Evolutionary conservation across 495 filamentous ascomycete species (phyloP).

Genomic region (Penicillium odoratum): DNA sequence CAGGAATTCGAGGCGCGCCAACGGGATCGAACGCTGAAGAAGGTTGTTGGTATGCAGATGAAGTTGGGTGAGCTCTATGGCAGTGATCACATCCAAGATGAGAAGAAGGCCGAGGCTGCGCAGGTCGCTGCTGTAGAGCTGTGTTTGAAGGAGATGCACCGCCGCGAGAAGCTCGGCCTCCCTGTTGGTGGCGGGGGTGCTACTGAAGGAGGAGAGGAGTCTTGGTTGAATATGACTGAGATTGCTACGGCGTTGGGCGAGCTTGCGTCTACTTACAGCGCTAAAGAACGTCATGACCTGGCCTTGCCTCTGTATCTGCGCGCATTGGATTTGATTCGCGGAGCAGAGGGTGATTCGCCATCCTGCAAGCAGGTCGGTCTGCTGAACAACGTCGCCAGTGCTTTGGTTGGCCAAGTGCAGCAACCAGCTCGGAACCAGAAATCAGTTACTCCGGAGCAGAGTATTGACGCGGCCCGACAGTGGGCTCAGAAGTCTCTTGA

Average conservation of each 20-base stretch:
- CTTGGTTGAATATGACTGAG: slow-evolving; percentile 72
- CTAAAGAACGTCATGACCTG: slow-evolving; percentile 67
- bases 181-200: slow-evolving; percentile 29
- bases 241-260: slow-evolving; percentile 69
- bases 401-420: slow-evolving; percentile 36
- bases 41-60: slow-evolving; percentile 69
- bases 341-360: slow-evolving; percentile 42
- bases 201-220: slow-evolving; percentile 49
- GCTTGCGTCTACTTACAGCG: slow-evolving; percentile 70
- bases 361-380: slow-evolving; percentile 73
- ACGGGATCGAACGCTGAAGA: slow-evolving; percentile 68
- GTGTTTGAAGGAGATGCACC: slow-evolving; percentile 66
- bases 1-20: slow-evolving; percentile 56
- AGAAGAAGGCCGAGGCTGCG: slow-evolving; percentile 66
- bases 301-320: slow-evolving; percentile 88
- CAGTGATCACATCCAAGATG: slow-evolving; percentile 47
- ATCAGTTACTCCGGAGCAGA: slow-evolving; percentile 43
- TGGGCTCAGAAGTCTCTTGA: slow-evolving; percentile 79
- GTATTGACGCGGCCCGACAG: slow-evolving; percentile 59
- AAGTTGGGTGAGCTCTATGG: slow-evolving; percentile 80
- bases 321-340: slow-evolving; percentile 60
- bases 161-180: slow-evolving; percentile 61
- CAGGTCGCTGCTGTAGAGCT: slow-evolving; percentile 84
- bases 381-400: slow-evolving; percentile 34
- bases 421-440: slow-evolving; percentile 42